A percentile compares a stretch with the other conserved stretches of the same genome.
Conservation (phyloP, 225 moss, liverwort and hornwort genomes). For the Thuidium tamariscinum region DNA sequence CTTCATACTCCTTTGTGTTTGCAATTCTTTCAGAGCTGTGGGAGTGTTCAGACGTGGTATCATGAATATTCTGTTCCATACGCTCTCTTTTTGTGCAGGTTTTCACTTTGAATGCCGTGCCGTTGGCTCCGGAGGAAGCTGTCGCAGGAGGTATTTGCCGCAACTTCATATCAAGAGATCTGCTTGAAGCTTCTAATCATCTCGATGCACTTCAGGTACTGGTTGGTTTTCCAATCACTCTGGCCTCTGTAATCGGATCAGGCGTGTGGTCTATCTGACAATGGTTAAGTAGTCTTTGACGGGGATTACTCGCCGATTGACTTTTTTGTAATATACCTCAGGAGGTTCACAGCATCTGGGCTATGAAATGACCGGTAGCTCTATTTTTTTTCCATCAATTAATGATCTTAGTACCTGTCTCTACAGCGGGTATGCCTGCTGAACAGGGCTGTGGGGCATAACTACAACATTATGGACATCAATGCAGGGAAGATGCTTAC, state of each 20-base stretch:
- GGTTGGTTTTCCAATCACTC: background rate
- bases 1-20: background rate
- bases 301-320: background rate
- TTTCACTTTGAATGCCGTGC: slow-evolving; percentile 69
- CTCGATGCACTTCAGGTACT: slow-evolving; percentile 53
- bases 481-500: slow-evolving; percentile 33
- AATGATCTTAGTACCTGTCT: background rate
- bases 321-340: background rate
- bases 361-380: background rate
- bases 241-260: background rate
- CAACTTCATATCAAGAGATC: slow-evolving; percentile 70
- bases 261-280: background rate
- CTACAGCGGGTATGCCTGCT: slow-evolving; percentile 37
- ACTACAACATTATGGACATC: slow-evolving; percentile 80
- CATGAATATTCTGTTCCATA: background rate
- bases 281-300: background rate
- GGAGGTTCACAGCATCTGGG: background rate
- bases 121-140: slow-evolving; percentile 58
- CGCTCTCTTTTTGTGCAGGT: slow-evolving; percentile 19
- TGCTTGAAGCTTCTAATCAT: slow-evolving; percentile 44
- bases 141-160: slow-evolving; percentile 53
- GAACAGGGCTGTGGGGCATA: slow-evolving; percentile 59
- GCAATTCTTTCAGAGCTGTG: background rate
- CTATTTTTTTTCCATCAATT: background rate
- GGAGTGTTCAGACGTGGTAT: background rate